Evolutionary conservation across 495 filamentous ascomycete genomes (phyloP), one percentile per base, ranked within the genome.

Genomic region (Xylaria sp.): DNA sequence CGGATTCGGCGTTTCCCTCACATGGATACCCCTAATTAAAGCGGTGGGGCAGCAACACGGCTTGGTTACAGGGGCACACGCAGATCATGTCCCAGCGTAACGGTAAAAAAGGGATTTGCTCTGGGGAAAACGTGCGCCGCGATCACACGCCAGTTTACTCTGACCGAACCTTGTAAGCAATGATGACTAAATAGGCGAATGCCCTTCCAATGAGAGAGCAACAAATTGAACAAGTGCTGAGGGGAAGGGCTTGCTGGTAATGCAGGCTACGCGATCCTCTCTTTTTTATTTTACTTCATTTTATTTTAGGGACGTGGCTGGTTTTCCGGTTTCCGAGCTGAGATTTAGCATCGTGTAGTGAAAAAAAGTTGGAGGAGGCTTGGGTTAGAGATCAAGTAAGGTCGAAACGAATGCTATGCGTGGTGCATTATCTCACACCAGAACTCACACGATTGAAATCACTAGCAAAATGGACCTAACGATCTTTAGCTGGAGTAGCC

Each of bases 121-220:
- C 58, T 7, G 58, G 58, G 59, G 37, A 62, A 62, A 43, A 14
- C 35, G 6, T 43, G 15, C 37, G 11, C 29, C n/a, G 37, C 35
- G 21, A 15, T 26, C 59, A 43, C 37, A 58, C n/a, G 35, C 29
- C 55, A n/a, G 59, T 43, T 41, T 41, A 26, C 33, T 59, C 19
- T 59, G 57, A 21, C 57, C 33, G 31, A 21, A 59, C 9, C 33
- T 21, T 59, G 31, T 59, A 59, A 59, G 57, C 57, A 12, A 59
- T 59, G 57, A 37, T 59, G 15, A 57, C 31, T 33, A 11, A 6
- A 9, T 58, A 33, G 26, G 55, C 55, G 29, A 33, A 37, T 19
- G 5, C 9, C 21, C 26, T 37, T 35, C 55, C 33, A 58, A 58
- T 58, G 31, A 58, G 26, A 53, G 24, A 12, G 21, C n/a, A n/a